Evolutionary conservation across 2,329 filamentous ascomycete genomes (phyloP).

Genomic region (Cercospora brassicicola): DNA sequence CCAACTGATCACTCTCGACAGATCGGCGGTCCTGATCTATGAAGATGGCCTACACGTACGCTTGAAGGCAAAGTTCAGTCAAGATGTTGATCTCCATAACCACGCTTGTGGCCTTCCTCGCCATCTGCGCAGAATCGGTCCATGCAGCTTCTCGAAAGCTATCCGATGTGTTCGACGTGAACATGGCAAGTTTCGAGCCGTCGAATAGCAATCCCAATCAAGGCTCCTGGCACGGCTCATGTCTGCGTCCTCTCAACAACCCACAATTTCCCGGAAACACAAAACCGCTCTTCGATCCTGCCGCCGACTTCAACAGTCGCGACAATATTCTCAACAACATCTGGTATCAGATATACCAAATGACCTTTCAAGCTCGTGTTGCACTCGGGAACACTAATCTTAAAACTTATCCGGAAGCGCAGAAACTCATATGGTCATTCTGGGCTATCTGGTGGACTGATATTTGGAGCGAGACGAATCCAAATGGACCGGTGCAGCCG

Average conservation of each 20-base stretch:
- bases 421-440: neutral
- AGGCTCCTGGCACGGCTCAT: neutral
- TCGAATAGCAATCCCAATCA: neutral
- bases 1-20: neutral
- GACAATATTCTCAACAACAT: constrained; percentile 5
- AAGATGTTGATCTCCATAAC: neutral
- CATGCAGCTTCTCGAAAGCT: neutral
- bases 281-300: neutral
- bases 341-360: constrained; percentile 7
- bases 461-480: neutral
- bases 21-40: neutral
- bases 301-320: neutral
- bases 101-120: neutral
- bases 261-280: neutral
- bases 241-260: neutral
- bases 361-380: constrained; percentile 1
- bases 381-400: neutral
- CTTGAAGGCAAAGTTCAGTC: neutral
- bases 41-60: neutral
- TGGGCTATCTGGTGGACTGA: neutral
- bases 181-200: neutral
- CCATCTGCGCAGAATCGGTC: neutral
- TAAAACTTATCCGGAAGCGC: neutral
- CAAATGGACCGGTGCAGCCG: neutral
- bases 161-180: neutral